A percentile compares a stretch with the other conserved stretches of the same genome.
These are phyloP conservation scores for Phytopythium sindhum DNA, from an alignment of 352 stramenopile genomes.

Conservation along the genomic window DNA sequence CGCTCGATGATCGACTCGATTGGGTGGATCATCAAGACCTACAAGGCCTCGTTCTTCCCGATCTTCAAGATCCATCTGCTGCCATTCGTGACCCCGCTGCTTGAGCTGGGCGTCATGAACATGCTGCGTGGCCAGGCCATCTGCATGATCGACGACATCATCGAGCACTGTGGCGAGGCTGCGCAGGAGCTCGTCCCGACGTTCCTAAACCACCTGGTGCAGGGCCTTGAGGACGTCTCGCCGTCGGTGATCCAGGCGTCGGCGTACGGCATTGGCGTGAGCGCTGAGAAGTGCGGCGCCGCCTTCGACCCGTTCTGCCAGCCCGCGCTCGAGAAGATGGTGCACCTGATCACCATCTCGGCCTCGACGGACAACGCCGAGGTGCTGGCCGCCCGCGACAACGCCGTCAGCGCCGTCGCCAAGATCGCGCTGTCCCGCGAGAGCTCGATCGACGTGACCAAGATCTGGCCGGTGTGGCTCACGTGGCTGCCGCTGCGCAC, in stretches of 20 bases:
- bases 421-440: constrained; percentile 73
- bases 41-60: constrained; percentile 74
- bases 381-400: constrained; percentile 68
- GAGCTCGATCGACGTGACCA: constrained; percentile 48
- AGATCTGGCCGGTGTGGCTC: constrained; percentile 74
- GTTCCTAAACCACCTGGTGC: constrained; percentile 71
- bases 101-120: constrained; percentile 52
- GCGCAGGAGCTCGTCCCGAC: constrained; percentile 71
- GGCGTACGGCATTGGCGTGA: constrained; percentile 83
- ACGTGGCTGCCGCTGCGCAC: constrained; percentile 77
- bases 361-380: constrained; percentile 55
- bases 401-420: constrained; percentile 75
- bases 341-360: constrained; percentile 55
- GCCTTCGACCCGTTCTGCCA: constrained; percentile 72
- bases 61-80: constrained; percentile 71
- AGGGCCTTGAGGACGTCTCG: constrained; percentile 65
- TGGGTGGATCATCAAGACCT: constrained; percentile 82
- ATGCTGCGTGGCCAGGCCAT: constrained; percentile 79
- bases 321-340: constrained; percentile 67
- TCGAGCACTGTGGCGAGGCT: constrained; percentile 74
- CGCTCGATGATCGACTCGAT: constrained; percentile 82
- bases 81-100: constrained; percentile 60
- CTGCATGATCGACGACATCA: constrained; percentile 88
- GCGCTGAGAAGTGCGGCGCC: constrained; percentile 67
- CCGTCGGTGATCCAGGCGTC: constrained; percentile 72